Base-by-base conservation (phyloP, 208 protist species). In the Trypanosoma scelopori region DNA sequence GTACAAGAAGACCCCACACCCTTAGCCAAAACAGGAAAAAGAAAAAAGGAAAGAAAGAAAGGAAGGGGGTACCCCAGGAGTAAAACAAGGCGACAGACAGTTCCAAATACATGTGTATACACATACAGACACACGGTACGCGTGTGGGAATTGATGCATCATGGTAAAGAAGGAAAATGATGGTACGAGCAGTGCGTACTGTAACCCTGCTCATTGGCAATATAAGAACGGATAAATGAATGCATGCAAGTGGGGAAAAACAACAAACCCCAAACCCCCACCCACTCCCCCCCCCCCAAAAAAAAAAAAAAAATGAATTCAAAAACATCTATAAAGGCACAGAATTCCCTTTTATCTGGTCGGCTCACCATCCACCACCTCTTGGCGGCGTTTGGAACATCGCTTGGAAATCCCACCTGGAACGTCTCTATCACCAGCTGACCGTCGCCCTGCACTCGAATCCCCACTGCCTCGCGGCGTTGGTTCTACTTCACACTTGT, bases 401-500 rank as follows among this genome's bases (percentile, higher is more conserved):
- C 42, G 22, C 22, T 28, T 55, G 39, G 27, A n/a, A 23, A n/a
- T 27, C 13, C 42, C 32, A 45, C 27, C 53, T 48, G 22, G 18
- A 9, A 61, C 41, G 20, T 39, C 53, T 49, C 28, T 22, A 0
- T 56, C 49, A 23, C 48, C 4, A 52, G 52, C 12, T 41, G 50
- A 43, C 66, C 39, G 5, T 71, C 49, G 11, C 45, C 49, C 45
- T 51, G 60, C 48, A 32, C 27, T 43, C 25, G 37, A 23, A 46
- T 65, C 55, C 39, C 56, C 46, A 30, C 48, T 39, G 18, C 16
- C 56, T 35, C 45, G 50, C 15, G 32, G 43, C 60, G 47, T 28
- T 1, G 48, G 51, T 35, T 71, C 68, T 23, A 23, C 37, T 20
- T 78, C 79, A 13, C 60, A 49, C 18, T 35, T 61, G 28, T 48